Base-by-base conservation (phyloP, 805 yeast species). In the Starmerella sp. region DNA sequence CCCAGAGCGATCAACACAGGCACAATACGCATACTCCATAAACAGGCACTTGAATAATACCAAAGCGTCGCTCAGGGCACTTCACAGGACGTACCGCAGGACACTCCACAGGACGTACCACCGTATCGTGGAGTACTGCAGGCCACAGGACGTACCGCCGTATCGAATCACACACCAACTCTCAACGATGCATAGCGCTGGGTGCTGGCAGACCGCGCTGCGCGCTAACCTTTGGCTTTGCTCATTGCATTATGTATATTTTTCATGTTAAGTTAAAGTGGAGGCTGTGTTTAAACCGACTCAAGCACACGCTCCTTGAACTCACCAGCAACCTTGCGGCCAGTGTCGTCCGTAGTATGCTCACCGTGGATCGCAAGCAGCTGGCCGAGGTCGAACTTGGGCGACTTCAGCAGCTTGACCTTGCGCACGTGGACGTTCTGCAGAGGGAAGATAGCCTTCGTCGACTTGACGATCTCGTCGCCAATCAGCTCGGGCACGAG, bases 251-350 rank as follows among this genome's bases (percentile, higher is more conserved):
- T 31, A 38, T 48, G 15, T 48, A 38, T 38, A 42, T 47, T 52
- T 48, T 50, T 53, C 46, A 53, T 43, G 57, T 54, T 49, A 47
- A 42, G 37, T 48, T 37, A 36, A 38, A 42, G 53, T 51, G 49
- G 36, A 37, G 37, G 17, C 46, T 38, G 45, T 36, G 56, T 71
- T 83, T 88, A 91, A 74, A 91, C 97, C 73, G 91, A 74, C 82
- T 91, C 97, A 77, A 93, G 88, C 74, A 93, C 88, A 75, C 87
- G 96, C 77, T 91, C 98, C 82, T 91, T 90, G 95, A 89, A 91
- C 76, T 95, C 96, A 52, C 65, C 60, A 68, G 85, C 75, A 71
- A 91, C 91, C 78, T 90, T 90, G 86, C 91, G 90, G 78, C 96
- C 97, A 75, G 95, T 88, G 77, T 93, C 95, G 75, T 90, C 96